These are phyloP conservation scores for Actinomortierella ambigua DNA, from an alignment of 371 early-diverging fungal species.

Conservation along the genomic window DNA sequence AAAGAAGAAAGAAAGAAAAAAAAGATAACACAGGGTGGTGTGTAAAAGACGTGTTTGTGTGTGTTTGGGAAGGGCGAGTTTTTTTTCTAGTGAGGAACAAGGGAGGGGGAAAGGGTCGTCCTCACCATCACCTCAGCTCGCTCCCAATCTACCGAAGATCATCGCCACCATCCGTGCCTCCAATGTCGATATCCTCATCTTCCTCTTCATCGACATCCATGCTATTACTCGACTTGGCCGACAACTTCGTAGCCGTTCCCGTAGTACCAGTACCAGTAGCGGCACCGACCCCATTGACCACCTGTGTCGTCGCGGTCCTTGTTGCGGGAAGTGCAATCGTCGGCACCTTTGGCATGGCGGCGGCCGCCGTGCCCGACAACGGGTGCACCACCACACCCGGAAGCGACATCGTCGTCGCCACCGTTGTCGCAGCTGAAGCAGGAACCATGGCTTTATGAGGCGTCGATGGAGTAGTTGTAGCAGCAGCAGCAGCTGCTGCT, in stretches of 20 bases:
- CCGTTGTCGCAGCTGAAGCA: constrained; percentile 4
- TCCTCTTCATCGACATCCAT: constrained; percentile 55
- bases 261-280: too few relatives aligned
- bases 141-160: constrained; percentile 30
- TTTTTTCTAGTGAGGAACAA: neutral
- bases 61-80: neutral
- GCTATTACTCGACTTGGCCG: neutral
- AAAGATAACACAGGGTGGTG: neutral
- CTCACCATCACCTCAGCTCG: neutral
- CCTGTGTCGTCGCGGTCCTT: too few relatives aligned
- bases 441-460: neutral
- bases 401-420: constrained; percentile 8
- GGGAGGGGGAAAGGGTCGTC: neutral
- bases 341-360: too few relatives aligned
- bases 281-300: too few relatives aligned
- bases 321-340: too few relatives aligned
- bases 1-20: constrained; percentile 1
- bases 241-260: neutral
- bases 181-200: constrained; percentile 70
- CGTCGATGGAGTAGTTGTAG: neutral
- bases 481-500: neutral
- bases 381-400: too few relatives aligned
- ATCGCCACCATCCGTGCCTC: constrained; percentile 68
- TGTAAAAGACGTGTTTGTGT: neutral
- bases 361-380: too few relatives aligned